These are phyloP conservation scores for Fusarium falciforme DNA, from an alignment of 2,329 filamentous ascomycete genomes.

Conservation along the genomic window DNA sequence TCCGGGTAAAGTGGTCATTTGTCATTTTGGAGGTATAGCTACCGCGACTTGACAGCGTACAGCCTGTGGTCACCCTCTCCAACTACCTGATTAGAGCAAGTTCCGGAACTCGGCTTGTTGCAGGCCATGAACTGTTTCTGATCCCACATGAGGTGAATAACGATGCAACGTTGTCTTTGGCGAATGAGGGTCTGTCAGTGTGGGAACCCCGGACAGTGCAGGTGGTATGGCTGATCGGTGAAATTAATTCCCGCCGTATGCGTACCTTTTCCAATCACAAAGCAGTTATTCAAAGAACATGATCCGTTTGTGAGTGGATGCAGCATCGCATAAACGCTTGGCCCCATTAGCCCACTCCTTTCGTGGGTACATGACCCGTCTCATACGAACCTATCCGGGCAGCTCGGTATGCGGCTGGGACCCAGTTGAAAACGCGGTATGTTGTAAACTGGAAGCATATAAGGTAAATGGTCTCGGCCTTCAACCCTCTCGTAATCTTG, in stretches of 20 bases:
- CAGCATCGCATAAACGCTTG: neutral
- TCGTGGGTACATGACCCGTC: neutral
- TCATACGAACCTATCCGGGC: neutral
- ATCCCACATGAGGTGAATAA: neutral
- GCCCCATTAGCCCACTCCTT: neutral
- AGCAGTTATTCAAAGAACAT: neutral
- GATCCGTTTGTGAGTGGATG: neutral
- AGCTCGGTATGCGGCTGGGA: neutral
- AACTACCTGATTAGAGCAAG: neutral
- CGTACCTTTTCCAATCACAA: conserved; percentile 1
- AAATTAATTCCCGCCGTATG: neutral
- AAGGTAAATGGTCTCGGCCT: neutral
- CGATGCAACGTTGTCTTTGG: neutral
- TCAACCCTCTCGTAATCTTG: neutral
- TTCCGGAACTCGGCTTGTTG: neutral
- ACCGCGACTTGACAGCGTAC: neutral
- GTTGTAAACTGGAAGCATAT: neutral
- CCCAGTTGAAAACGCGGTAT: neutral
- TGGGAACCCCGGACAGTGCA: neutral
- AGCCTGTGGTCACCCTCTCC: neutral
- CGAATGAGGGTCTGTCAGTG: neutral
- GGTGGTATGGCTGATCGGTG: neutral
- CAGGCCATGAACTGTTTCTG: neutral
- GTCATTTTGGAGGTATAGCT: neutral
- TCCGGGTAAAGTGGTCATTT: neutral